These are phyloP conservation scores for Ceratocystiopsis sp. DNA, from an alignment of 2,329 filamentous ascomycete species.

Conservation along the genomic window DNA sequence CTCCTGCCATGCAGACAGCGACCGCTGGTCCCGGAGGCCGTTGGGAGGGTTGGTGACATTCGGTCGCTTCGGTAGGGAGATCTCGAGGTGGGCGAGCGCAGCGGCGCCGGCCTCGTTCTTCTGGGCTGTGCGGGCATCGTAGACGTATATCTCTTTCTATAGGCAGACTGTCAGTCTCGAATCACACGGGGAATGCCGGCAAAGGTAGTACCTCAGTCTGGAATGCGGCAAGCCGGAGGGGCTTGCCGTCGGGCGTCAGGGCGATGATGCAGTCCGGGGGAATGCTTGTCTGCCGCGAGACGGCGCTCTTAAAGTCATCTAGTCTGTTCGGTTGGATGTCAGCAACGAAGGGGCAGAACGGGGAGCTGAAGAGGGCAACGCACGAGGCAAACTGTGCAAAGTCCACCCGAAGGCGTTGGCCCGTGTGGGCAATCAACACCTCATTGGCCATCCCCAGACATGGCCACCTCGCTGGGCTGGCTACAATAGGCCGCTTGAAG, in stretches of 20 bases:
- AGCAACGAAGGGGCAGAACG: background rate
- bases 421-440: constrained; percentile 85
- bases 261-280: constrained; percentile 66
- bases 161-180: background rate
- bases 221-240: constrained; percentile 64
- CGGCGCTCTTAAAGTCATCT: constrained; percentile 72
- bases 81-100: constrained; percentile 26
- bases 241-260: constrained; percentile 70
- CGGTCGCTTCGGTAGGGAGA: constrained; percentile 36
- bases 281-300: constrained; percentile 58
- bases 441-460: constrained; percentile 67
- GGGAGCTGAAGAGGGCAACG: constrained; percentile 13
- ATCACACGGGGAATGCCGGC: background rate
- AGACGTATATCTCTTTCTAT: constrained; percentile 79
- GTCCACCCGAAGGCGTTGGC: constrained; percentile 69
- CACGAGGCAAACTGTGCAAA: constrained; percentile 59
- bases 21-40: constrained; percentile 60
- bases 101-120: constrained; percentile 29
- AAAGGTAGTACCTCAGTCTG: constrained; percentile 50
- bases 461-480: constrained; percentile 11
- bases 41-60: constrained; percentile 57
- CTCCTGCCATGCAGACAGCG: constrained; percentile 73
- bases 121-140: constrained; percentile 63
- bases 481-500: too few species aligned
- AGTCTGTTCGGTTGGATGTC: constrained; percentile 31